phyloP scores from a whole-genome alignment of 192 early-diverging fungal genomes.

The Gamsiella multidivaricata region DNA sequence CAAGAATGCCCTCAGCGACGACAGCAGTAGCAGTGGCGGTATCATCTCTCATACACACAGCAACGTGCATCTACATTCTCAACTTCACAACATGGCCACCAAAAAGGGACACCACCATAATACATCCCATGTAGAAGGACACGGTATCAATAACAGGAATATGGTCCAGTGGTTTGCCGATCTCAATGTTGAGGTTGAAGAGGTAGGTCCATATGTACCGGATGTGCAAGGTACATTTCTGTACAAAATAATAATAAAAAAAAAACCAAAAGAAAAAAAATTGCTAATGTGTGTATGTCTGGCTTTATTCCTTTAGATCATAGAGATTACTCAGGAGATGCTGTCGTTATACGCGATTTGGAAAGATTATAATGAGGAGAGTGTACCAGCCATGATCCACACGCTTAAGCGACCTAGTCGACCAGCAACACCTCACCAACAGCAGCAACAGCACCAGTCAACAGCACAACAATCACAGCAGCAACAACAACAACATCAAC shows the following conservation, averaged over 20 bases:
- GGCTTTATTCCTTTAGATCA: conserved; percentile 50
- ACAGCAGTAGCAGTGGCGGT: conserved; percentile 7
- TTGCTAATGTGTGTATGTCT: too few species aligned
- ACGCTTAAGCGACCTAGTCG: conserved; percentile 44
- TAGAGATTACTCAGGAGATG: conserved; percentile 82
- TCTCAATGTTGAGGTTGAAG: conserved; percentile 82
- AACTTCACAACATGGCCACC: conserved; percentile 32
- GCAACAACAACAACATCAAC: not conserved
- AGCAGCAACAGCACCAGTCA: conserved; percentile 15
- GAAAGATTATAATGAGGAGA: conserved; percentile 71
- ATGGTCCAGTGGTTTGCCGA: conserved; percentile 85
- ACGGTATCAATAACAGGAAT: conserved; percentile 62
- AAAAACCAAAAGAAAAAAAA: too few species aligned
- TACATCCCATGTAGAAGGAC: conserved; percentile 22
- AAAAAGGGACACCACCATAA: conserved; percentile 19
- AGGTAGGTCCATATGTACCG: too few species aligned
- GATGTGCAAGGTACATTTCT: too few species aligned
- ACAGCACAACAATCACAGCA: conserved; percentile 3
- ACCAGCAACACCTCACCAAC: conserved; percentile 12
- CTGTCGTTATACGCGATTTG: conserved; percentile 76
- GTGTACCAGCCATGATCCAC: conserved; percentile 60
- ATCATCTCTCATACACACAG: conserved; percentile 15
- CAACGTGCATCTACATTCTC: conserved; percentile 33
- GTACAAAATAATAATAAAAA: conserved; percentile 7
- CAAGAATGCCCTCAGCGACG: conserved; percentile 4